Evolutionary conservation across 75 land plant species (phyloP), one percentile per base, ranked within the genome.

Genomic region (Cunninghamia lanceolata): DNA sequence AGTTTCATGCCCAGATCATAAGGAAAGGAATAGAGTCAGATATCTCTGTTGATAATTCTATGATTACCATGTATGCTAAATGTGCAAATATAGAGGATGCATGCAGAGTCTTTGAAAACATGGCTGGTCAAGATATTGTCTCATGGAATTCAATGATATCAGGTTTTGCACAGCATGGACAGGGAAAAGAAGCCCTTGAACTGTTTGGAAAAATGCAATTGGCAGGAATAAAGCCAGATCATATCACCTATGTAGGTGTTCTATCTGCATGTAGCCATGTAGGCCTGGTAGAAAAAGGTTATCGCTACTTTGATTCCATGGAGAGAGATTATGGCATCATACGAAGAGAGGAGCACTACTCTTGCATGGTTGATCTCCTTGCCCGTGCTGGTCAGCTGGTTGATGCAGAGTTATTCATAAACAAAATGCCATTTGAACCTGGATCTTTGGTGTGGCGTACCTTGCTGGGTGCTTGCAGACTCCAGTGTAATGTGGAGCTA

Each of bases 301-400:
- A 35, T 36, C 42, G 78, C 17, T 59, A 35, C 16, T 86, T 86
- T 78, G 35, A 78, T 43, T 39, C n/a, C 82, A 86, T 86, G 53
- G 13, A 42, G 47, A 25, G 28, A 34, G 59, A 28, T 30, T 32
- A 86, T 77, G 32, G 50, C 84, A 42, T 86, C 7, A 34, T 19
- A 36, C 86, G 83, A 19, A 43, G 40, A n/a, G 16, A 32, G 28
- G 82, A 86, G 36, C 86, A 86, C 30, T 86, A 86, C 35, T 40
- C 42, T 47, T 86, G 86, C 86, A 78, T 86, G 86, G 53, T 86
- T 32, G 86, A 86, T n/a, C 66, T 86, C 36, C 86, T 86, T 45
- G 66, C 54, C 36, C 86, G 86, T 30, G 83, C 83, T 35, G 86
- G 86, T 28, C 45, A 80, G 30, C 43, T 86, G 4, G 35, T 43